phyloP scores from a whole-genome alignment of 768 basidiomycete species.

The Trametopsis cervina region DNA sequence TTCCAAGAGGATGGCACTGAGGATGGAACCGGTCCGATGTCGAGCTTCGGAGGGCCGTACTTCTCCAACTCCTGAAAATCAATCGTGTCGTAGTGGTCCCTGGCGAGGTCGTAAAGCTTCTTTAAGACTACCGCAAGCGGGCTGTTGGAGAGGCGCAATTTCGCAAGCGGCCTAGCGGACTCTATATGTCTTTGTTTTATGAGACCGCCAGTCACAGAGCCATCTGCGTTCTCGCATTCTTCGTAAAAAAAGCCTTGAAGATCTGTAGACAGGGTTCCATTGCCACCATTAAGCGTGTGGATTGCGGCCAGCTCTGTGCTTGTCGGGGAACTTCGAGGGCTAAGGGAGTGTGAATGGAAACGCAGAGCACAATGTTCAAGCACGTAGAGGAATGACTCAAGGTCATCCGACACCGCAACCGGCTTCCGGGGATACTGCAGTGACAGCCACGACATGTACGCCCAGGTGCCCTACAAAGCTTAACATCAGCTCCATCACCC shows the following conservation, averaged over 20 bases:
- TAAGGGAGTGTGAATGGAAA: background rate
- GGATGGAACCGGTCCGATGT: no score
- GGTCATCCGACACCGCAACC: background rate
- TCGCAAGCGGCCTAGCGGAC: background rate
- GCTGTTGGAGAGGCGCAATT: background rate
- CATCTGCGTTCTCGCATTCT: background rate
- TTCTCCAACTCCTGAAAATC: no score
- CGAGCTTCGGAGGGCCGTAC: no score
- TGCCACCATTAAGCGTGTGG: background rate
- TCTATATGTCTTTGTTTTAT: background rate
- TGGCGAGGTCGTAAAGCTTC: no score
- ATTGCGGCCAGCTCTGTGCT: no score
- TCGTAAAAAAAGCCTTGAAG: background rate
- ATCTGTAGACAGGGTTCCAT: background rate
- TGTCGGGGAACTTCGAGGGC: background rate
- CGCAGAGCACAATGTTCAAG: background rate
- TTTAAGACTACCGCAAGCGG: no score
- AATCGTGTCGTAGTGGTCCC: no score
- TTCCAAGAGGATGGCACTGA: no score
- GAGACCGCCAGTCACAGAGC: background rate
- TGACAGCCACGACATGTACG: background rate
- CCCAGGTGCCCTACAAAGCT: slow-evolving; percentile 4
- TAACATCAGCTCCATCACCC: background rate
- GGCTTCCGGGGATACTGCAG: background rate
- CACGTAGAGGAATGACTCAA: slow-evolving; percentile 1